phyloP scores from a whole-genome alignment of 164 flowering plant genomes.

The Dillenia turbinata region DNA sequence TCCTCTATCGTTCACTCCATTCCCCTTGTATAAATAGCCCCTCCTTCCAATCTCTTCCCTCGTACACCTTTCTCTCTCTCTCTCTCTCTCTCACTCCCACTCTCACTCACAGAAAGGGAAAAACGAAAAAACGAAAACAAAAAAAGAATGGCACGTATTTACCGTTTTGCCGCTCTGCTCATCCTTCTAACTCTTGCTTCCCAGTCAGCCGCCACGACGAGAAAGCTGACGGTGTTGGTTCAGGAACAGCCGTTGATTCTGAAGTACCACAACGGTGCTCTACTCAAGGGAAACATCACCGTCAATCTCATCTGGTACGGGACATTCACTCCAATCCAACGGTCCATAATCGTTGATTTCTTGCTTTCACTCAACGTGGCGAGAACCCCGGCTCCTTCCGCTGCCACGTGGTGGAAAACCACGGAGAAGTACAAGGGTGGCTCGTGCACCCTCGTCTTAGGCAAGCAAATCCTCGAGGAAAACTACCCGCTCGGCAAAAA shows the following conservation, averaged over 20 bases:
- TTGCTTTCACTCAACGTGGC: slow-evolving; percentile 36
- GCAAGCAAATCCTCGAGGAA: slow-evolving; percentile 41
- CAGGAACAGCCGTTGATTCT: slow-evolving; percentile 37
- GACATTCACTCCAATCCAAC: slow-evolving; percentile 50
- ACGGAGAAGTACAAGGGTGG: slow-evolving; percentile 54
- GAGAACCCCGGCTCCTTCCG: slow-evolving; percentile 33
- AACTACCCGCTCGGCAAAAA: slow-evolving; percentile 52
- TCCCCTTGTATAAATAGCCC: background rate
- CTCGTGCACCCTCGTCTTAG: slow-evolving; percentile 29
- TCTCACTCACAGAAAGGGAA: too few relatives aligned
- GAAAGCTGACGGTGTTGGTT: slow-evolving; percentile 31
- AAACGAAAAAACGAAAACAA: too few relatives aligned
- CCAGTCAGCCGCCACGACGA: slow-evolving; percentile 17
- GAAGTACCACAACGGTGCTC: slow-evolving; percentile 65
- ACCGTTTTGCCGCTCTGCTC: slow-evolving; percentile 6
- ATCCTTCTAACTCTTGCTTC: background rate
- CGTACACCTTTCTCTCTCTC: background rate
- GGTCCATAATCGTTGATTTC: slow-evolving; percentile 60
- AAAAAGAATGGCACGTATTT: too few relatives aligned
- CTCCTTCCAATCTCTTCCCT: background rate
- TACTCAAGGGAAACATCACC: slow-evolving; percentile 57
- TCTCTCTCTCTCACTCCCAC: background rate
- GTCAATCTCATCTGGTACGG: slow-evolving; percentile 69
- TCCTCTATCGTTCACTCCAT: background rate
- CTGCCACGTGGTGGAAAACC: slow-evolving; percentile 60